Percentiles rank a stretch among this genome's conserved stretches.
Evolutionary conservation across 352 stramenopile species (phyloP).

Genomic region (Pythium coloratum): DNA sequence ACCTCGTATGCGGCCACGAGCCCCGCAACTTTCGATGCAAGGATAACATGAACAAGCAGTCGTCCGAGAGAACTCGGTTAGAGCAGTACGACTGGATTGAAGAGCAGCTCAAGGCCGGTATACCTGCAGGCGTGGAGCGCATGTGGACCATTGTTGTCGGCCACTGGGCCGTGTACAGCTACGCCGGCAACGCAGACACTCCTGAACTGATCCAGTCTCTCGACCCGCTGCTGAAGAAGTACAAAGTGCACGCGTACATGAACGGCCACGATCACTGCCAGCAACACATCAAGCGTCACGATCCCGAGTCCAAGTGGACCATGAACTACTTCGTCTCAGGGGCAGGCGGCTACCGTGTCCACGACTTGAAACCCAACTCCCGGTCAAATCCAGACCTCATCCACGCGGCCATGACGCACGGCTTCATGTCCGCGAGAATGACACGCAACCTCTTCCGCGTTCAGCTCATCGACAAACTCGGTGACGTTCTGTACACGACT

Average conservation of each 20-base stretch:
- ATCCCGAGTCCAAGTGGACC: conserved; percentile 35
- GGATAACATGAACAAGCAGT: conserved; percentile 75
- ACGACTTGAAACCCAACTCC: conserved; percentile 65
- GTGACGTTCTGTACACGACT: conserved; percentile 81
- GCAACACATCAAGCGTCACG: conserved; percentile 71
- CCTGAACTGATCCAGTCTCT: conserved; percentile 71
- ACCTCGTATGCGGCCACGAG: conserved; percentile 82
- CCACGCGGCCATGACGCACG: conserved; percentile 80
- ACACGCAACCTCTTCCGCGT: conserved; percentile 70
- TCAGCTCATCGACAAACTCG: conserved; percentile 65
- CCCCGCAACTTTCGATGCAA: conserved; percentile 78
- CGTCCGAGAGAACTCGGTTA: conserved; percentile 50
- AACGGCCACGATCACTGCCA: conserved; percentile 86
- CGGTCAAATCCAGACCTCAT: conserved; percentile 69
- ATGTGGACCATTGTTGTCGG: conserved; percentile 88
- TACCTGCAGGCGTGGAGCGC: conserved; percentile 60
- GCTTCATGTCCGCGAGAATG: conserved; percentile 82
- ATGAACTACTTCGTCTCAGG: conserved; percentile 83
- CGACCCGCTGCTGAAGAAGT: conserved; percentile 74
- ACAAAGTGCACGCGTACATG: conserved; percentile 87
- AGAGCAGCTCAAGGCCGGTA: conserved; percentile 49
- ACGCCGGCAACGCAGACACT: conserved; percentile 79
- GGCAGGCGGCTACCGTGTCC: conserved; percentile 73
- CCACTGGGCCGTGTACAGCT: conserved; percentile 87
- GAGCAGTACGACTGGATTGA: conserved; percentile 85